Conservation (phyloP, 2,329 filamentous ascomycete genomes). For the Verticillium nubilum region DNA sequence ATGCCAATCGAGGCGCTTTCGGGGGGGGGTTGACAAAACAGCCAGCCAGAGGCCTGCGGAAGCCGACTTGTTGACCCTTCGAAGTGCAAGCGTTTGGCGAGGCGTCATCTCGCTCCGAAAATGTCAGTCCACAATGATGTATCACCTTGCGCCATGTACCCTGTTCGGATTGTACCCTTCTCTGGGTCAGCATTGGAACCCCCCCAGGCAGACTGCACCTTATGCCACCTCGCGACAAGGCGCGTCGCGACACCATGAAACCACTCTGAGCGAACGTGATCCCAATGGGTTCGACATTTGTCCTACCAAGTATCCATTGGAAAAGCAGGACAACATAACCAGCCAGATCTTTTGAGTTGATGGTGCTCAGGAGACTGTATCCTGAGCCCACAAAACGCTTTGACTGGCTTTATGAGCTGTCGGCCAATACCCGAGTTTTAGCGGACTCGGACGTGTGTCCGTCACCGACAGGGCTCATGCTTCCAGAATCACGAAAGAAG, state of each 20-base stretch:
- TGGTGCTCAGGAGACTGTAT: not conserved
- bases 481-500: slow-evolving; percentile 10
- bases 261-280: not conserved
- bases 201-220: not conserved
- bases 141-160: slow-evolving; percentile 1
- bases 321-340: too few species aligned
- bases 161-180: not conserved
- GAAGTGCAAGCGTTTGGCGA: not conserved
- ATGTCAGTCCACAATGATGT: slow-evolving; percentile 14
- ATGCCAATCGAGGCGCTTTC: too few species aligned
- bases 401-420: not conserved
- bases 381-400: not conserved
- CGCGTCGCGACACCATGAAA: not conserved
- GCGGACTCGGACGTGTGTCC: slow-evolving; percentile 5
- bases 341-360: not conserved
- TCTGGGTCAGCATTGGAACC: not conserved
- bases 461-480: slow-evolving; percentile 3
- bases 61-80: not conserved
- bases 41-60: not conserved
- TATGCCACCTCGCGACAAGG: not conserved
- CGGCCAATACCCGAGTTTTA: slow-evolving; percentile 6
- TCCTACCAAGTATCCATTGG: too few species aligned
- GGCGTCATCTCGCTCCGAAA: slow-evolving; percentile 12
- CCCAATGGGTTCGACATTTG: too few species aligned
- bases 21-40: not conserved